Evolutionary conservation across 345 rosid species (phyloP).

Genomic region (Ricinus communis): DNA sequence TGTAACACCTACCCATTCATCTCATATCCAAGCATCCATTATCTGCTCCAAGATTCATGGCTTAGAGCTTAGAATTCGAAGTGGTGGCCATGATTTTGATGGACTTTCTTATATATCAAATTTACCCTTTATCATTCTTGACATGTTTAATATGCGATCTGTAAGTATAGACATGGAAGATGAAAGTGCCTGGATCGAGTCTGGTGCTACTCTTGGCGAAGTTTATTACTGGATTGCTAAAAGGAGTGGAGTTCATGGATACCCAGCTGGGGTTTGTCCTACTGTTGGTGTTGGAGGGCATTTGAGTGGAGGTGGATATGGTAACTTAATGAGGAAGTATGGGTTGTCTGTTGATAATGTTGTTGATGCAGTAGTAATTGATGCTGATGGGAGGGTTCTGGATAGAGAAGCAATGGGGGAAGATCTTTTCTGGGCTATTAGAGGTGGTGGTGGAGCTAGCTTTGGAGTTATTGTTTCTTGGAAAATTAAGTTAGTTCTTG

Average conservation of each 20-base stretch:
- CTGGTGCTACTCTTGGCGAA: conserved; percentile 64
- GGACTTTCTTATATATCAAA: conserved; percentile 50
- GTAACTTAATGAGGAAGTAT: conserved; percentile 51
- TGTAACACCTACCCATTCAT: conserved; percentile 34
- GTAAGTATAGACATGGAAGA: conserved; percentile 30
- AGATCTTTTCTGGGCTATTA: conserved; percentile 69
- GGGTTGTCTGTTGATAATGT: conserved; percentile 58
- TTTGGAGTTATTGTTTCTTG: conserved; percentile 57
- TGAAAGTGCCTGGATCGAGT: conserved; percentile 51
- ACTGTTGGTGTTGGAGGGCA: conserved; percentile 61
- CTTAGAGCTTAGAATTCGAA: conserved; percentile 55
- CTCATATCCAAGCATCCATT: conserved; percentile 54
- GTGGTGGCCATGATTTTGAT: conserved; percentile 76
- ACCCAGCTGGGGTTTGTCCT: conserved; percentile 61
- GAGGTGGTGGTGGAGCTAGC: conserved; percentile 68
- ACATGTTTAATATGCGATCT: conserved; percentile 49
- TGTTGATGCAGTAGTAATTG: conserved; percentile 51
- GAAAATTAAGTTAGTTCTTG: conserved; percentile 40
- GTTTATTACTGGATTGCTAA: conserved; percentile 45
- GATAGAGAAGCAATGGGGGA: conserved; percentile 58
- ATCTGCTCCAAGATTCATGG: conserved; percentile 33
- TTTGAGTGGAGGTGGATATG: conserved; percentile 60
- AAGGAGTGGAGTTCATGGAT: conserved; percentile 45
- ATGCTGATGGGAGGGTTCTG: conserved; percentile 39
- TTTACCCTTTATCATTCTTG: conserved; percentile 49